Evolutionary conservation across 805 yeast genomes (phyloP).

Genomic region (Ogataea allantospora): DNA sequence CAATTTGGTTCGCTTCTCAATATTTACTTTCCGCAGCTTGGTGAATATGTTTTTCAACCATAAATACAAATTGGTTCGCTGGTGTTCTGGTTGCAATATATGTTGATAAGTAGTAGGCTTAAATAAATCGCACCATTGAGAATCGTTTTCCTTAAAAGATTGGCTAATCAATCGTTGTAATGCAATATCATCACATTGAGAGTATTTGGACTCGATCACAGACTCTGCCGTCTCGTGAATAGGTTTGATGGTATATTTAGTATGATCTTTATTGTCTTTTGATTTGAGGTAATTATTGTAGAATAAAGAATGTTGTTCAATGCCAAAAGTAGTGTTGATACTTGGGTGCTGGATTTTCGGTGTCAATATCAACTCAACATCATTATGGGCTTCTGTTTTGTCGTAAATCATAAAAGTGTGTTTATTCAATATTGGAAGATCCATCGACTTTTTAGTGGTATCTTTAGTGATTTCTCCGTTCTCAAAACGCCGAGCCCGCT

Average conservation of each 20-base stretch:
- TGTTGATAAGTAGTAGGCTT: constrained; percentile 37
- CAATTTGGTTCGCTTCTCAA: constrained; percentile 26
- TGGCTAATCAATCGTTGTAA: no score
- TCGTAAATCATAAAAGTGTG: constrained; percentile 36
- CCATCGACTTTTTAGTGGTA: constrained; percentile 30
- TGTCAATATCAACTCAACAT: no score
- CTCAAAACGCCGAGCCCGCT: constrained; percentile 28
- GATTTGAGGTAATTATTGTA: constrained; percentile 4
- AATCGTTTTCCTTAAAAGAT: no score
- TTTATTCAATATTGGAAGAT: constrained; percentile 32
- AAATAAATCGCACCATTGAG: constrained; percentile 45
- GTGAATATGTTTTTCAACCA: constrained; percentile 45
- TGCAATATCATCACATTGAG: not conserved
- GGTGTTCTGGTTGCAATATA: constrained; percentile 33
- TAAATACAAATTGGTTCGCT: constrained; percentile 27
- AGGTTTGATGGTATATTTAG: not conserved
- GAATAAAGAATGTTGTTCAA: not conserved
- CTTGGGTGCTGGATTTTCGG: not conserved
- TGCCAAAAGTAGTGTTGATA: no score
- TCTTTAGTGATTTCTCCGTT: constrained; percentile 6
- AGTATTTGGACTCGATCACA: constrained; percentile 7
- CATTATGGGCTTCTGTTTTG: constrained; percentile 1
- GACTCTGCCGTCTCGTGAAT: not conserved
- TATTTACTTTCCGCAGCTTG: constrained; percentile 28
- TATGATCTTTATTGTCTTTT: not conserved